phyloP scores from a whole-genome alignment of 441 rosid species.

The Arabidopsis hybrid region DNA sequence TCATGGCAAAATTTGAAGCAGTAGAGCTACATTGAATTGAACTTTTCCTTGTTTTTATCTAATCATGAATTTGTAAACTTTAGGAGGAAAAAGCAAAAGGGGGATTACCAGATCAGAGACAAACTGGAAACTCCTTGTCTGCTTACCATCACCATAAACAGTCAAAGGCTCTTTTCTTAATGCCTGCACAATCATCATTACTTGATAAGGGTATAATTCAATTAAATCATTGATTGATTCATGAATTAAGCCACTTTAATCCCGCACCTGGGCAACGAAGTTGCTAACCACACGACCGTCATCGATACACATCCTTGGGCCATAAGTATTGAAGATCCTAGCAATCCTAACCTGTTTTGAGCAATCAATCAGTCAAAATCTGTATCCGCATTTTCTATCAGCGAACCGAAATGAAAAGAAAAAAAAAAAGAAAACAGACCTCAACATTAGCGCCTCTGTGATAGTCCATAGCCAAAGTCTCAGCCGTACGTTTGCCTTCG shows the following conservation, averaged over 20 bases:
- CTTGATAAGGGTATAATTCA: background rate
- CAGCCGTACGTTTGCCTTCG: constrained; percentile 82
- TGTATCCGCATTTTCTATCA: background rate
- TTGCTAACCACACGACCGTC: constrained; percentile 91
- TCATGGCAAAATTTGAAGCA: background rate
- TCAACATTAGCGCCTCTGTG: constrained; percentile 72
- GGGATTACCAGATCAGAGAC: constrained; percentile 81
- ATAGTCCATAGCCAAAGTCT: constrained; percentile 78
- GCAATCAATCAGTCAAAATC: background rate
- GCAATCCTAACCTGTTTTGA: constrained; percentile 71
- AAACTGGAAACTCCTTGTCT: constrained; percentile 85
- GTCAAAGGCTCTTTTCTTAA: constrained; percentile 82
- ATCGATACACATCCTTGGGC: constrained; percentile 87
- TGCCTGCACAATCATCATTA: constrained; percentile 56
- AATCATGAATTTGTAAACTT: background rate
- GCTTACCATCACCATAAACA: constrained; percentile 91
- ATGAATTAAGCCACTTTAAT: background rate
- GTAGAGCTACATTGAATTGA: constrained; percentile 12
- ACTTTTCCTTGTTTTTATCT: background rate
- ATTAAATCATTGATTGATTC: background rate
- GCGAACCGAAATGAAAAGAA: background rate
- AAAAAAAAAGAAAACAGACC: constrained; percentile 41
- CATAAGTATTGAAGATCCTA: constrained; percentile 80
- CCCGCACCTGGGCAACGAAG: constrained; percentile 75
- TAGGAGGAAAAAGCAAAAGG: constrained; percentile 17